These are phyloP conservation scores for Botryosphaeria agaves DNA, from an alignment of 2,329 filamentous ascomycete species.

Conservation along the genomic window DNA sequence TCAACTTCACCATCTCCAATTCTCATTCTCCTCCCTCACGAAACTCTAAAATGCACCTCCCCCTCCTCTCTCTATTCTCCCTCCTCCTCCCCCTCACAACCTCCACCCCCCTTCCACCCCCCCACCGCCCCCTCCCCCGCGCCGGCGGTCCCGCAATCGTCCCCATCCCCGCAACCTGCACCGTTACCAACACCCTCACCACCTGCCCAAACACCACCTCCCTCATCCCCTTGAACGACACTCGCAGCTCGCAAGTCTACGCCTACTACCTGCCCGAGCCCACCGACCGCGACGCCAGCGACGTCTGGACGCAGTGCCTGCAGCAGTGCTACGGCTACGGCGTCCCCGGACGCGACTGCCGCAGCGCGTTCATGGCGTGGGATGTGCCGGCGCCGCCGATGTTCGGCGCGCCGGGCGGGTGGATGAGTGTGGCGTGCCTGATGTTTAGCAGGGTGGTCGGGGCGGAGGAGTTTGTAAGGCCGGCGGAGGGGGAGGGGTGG, in stretches of 20 bases:
- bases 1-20: no score
- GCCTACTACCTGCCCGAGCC: constrained; percentile 16
- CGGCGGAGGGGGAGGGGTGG: constrained; percentile 13
- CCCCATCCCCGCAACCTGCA: constrained; percentile 19
- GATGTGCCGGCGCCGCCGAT: constrained; percentile 17
- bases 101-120: background rate
- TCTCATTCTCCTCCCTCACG: no score
- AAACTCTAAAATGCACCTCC: no score
- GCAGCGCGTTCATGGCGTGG: constrained; percentile 18
- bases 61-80: no score
- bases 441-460: constrained; percentile 14
- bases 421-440: constrained; percentile 16
- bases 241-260: constrained; percentile 12
- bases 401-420: constrained; percentile 14
- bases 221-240: constrained; percentile 12
- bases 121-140: constrained; percentile 5
- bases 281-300: constrained; percentile 9
- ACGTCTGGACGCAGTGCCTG: constrained; percentile 16
- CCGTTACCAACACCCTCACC: constrained; percentile 12
- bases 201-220: constrained; percentile 5
- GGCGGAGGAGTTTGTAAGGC: constrained; percentile 11
- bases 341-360: constrained; percentile 15
- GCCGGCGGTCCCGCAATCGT: constrained; percentile 17
- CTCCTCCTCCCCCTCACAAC: background rate
- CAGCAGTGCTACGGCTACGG: constrained; percentile 23